Evolutionary conservation across 495 filamentous ascomycete species (phyloP).

Genomic region (Cladorrhinum samala): DNA sequence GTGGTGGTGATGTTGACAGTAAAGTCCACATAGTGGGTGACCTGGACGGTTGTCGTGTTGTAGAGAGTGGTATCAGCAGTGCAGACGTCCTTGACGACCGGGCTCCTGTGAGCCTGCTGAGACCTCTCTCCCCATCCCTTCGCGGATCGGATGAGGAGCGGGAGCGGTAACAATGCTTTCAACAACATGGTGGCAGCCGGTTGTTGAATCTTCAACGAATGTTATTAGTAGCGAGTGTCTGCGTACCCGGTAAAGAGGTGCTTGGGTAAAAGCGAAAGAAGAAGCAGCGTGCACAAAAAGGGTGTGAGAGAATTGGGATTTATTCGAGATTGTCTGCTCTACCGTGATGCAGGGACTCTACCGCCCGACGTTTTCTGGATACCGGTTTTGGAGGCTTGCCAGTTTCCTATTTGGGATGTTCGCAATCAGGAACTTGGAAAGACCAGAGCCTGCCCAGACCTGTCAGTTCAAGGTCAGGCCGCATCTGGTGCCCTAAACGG

Average conservation of each 20-base stretch:
- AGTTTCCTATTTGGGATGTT: neutral
- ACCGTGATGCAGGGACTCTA: neutral
- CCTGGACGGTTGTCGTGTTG: constrained; percentile 3
- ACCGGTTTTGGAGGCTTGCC: neutral
- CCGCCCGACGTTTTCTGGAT: neutral
- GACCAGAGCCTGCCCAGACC: neutral
- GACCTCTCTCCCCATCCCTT: neutral
- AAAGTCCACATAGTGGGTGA: constrained; percentile 4
- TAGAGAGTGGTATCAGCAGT: neutral
- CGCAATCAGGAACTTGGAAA: neutral
- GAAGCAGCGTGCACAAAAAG: no score
- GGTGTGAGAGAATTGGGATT: no score
- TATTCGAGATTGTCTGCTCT: no score
- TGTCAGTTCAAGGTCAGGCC: neutral
- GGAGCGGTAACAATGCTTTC: constrained; percentile 1
- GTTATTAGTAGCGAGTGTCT: neutral
- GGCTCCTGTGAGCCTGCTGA: neutral
- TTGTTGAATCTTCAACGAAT: neutral
- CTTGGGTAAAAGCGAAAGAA: neutral
- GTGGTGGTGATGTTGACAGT: constrained; percentile 4
- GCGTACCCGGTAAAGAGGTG: neutral
- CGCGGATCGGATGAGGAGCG: neutral
- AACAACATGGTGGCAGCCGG: constrained; percentile 2
- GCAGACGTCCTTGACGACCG: neutral
- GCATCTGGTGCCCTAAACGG: no score